Evolutionary conservation across 2,329 filamentous ascomycete genomes (phyloP).

Genomic region (Helminthosporium solani): DNA sequence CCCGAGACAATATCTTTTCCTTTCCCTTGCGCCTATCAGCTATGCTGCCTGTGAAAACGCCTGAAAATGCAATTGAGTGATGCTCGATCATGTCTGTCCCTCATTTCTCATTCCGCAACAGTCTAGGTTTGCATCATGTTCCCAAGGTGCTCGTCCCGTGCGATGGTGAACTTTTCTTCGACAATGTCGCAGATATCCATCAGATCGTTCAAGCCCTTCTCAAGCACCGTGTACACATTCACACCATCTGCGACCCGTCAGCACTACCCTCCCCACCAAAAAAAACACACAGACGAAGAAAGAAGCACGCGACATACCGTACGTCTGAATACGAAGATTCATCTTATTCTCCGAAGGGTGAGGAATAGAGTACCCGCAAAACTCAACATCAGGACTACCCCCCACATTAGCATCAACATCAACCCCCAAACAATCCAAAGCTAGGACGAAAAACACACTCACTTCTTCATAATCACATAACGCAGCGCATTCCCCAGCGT

Average conservation of each 20-base stretch:
- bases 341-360: constrained; percentile 95
- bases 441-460: too few relatives aligned
- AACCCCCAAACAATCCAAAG: too few relatives aligned
- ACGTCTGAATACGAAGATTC: constrained; percentile 97
- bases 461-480: constrained; percentile 99
- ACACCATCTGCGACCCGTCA: constrained; percentile 62
- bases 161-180: constrained; percentile 78
- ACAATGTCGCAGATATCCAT: constrained; percentile 93
- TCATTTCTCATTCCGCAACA: not conserved
- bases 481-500: constrained; percentile 91
- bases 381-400: constrained; percentile 93
- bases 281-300: not conserved
- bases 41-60: constrained; percentile 30
- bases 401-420: too few relatives aligned
- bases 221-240: constrained; percentile 78
- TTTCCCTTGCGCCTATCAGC: constrained; percentile 28
- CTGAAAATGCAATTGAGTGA: constrained; percentile 27
- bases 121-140: constrained; percentile 31
- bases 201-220: constrained; percentile 86
- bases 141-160: constrained; percentile 59
- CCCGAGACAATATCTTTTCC: constrained; percentile 39
- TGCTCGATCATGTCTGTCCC: not conserved
- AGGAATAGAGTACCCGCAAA: constrained; percentile 96
- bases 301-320: constrained; percentile 58
- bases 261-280: not conserved